These are phyloP conservation scores for Neoascochyta sp. DNA, from an alignment of 2,329 filamentous ascomycete species.

Conservation along the genomic window DNA sequence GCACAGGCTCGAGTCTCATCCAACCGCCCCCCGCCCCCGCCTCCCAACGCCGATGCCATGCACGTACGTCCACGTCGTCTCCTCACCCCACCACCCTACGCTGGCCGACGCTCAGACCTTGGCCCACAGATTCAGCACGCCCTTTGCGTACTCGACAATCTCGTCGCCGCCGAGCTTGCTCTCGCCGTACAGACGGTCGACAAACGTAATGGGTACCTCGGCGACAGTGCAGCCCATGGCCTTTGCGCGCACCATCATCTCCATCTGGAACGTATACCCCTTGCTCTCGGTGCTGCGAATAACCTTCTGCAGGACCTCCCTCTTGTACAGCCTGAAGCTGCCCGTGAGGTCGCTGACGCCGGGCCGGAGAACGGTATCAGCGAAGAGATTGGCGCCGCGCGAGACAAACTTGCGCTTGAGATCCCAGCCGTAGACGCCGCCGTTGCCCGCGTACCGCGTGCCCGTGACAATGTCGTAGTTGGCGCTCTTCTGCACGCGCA, in stretches of 20 bases:
- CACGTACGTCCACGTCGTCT: too few relatives aligned
- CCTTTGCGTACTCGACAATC: slow-evolving; percentile 92
- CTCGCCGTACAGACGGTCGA: slow-evolving; percentile 87
- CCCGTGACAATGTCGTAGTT: slow-evolving; percentile 97
- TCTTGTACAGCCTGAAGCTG: slow-evolving; percentile 93
- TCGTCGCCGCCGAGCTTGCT: slow-evolving; percentile 92
- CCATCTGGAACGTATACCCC: slow-evolving; percentile 99
- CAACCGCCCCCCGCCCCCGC: slow-evolving; percentile 1
- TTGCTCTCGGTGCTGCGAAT: slow-evolving; percentile 90
- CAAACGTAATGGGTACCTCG: slow-evolving; percentile 94
- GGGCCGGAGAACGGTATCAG: slow-evolving; percentile 87
- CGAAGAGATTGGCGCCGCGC: slow-evolving; percentile 88
- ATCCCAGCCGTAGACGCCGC: slow-evolving; percentile 94
- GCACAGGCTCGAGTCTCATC: slow-evolving; percentile 5
- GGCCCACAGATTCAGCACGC: slow-evolving; percentile 48
- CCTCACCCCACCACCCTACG: too few relatives aligned
- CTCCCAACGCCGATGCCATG: slow-evolving; percentile 30
- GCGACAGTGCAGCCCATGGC: slow-evolving; percentile 90
- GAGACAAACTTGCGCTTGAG: slow-evolving; percentile 74
- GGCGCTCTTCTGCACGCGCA: slow-evolving; percentile 69
- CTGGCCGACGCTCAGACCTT: slow-evolving; percentile 41
- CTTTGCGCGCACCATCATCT: slow-evolving; percentile 97
- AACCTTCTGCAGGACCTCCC: slow-evolving; percentile 79
- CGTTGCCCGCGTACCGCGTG: slow-evolving; percentile 82
- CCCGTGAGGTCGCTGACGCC: slow-evolving; percentile 95